Percentiles rank a stretch among this genome's conserved stretches.
Conservation (phyloP, 225 moss, liverwort and hornwort species). For the Pleurozium schreberi region DNA sequence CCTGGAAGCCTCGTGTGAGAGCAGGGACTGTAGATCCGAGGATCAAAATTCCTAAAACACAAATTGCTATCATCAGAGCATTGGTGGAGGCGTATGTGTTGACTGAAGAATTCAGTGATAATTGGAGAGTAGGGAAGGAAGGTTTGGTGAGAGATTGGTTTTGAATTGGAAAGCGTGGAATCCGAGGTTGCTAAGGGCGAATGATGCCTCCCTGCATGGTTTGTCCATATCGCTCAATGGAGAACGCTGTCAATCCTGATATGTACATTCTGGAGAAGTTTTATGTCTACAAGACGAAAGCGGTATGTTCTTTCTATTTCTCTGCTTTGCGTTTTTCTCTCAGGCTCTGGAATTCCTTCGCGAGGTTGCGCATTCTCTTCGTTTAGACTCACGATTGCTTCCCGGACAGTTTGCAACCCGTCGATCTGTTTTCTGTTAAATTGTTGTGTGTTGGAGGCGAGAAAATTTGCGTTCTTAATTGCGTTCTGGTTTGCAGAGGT, state of each 20-base stretch:
- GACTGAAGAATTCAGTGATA: neutral
- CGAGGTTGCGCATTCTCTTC: neutral
- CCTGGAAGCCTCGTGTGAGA: no score
- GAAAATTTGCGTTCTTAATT: neutral
- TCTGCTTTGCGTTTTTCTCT: neutral
- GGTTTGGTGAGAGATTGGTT: neutral
- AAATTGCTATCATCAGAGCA: no score
- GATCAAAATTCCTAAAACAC: no score
- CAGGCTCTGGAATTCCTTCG: neutral
- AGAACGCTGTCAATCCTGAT: constrained; percentile 16
- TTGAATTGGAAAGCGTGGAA: neutral
- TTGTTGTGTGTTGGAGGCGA: neutral
- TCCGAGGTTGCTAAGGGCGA: neutral
- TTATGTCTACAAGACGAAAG: constrained; percentile 56
- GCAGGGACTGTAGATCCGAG: no score
- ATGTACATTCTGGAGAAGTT: constrained; percentile 66
- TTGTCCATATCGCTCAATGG: constrained; percentile 9
- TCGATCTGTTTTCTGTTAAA: neutral
- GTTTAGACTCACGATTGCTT: neutral
- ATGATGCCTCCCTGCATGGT: neutral
- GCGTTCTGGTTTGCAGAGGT: constrained; percentile 33
- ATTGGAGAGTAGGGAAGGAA: neutral
- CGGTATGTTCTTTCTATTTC: constrained; percentile 19
- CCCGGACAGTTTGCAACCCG: neutral
- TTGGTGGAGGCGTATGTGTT: no score